Evolutionary conservation across 345 rosid genomes (phyloP).

Genomic region (Melaleuca alternifolia): DNA sequence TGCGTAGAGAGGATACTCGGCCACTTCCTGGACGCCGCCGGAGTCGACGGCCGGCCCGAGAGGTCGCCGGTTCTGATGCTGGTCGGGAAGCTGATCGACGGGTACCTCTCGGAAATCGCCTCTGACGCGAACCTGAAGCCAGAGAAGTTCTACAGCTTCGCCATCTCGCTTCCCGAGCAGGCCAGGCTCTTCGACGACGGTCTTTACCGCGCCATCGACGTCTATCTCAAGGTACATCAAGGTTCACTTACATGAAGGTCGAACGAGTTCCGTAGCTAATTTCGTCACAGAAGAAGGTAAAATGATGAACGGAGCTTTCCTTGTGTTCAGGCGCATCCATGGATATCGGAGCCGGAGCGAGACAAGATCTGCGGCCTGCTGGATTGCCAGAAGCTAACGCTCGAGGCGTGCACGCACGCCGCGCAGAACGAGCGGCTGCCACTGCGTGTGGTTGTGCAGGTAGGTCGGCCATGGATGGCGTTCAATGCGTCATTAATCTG

Average conservation of each 20-base stretch:
- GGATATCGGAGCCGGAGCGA: constrained; percentile 70
- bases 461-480: not conserved
- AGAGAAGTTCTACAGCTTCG: constrained; percentile 61
- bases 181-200: constrained; percentile 93
- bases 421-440: constrained; percentile 98
- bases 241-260: not conserved
- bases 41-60: constrained; percentile 19
- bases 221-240: constrained; percentile 68
- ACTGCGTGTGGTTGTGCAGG: constrained; percentile 87
- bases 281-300: not conserved
- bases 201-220: constrained; percentile 93
- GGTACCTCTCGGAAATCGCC: constrained; percentile 84
- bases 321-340: constrained; percentile 69
- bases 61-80: constrained; percentile 54
- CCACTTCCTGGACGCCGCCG: constrained; percentile 41
- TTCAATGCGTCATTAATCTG: not conserved
- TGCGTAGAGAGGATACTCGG: constrained; percentile 76
- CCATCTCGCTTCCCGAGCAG: constrained; percentile 64
- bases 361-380: constrained; percentile 77
- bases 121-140: constrained; percentile 86
- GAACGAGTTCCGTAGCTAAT: not conserved
- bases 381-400: constrained; percentile 87
- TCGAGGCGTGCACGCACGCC: constrained; percentile 98
- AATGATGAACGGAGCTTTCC: not conserved
- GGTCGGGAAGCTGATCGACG: constrained; percentile 88